Percentiles rank a stretch among this genome's conserved stretches.
Evolutionary conservation across 106 monocot species (phyloP).

Genomic region (Cymbidium sinense): DNA sequence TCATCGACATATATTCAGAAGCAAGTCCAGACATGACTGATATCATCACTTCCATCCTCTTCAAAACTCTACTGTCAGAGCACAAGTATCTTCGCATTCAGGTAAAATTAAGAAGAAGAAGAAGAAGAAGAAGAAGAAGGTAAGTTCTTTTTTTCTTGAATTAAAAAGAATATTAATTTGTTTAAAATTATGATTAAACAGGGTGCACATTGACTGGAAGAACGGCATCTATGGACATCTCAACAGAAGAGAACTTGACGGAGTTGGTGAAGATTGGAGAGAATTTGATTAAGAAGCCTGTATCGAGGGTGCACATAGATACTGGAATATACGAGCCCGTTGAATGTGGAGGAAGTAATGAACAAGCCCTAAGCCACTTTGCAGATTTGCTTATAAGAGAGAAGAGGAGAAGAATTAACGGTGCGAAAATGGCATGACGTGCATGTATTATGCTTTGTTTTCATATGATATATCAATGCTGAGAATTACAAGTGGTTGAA

Average conservation of each 20-base stretch:
- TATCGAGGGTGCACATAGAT: constrained; percentile 50
- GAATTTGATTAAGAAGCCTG: constrained; percentile 29
- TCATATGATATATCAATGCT: no score
- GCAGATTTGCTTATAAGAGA: constrained; percentile 35
- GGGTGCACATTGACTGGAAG: constrained; percentile 37
- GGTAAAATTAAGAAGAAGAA: constrained; percentile 21
- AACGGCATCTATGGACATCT: constrained; percentile 35
- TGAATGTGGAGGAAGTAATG: constrained; percentile 37
- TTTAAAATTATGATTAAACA: constrained; percentile 1
- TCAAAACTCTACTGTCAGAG: constrained; percentile 38
- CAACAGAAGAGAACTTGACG: constrained; percentile 41
- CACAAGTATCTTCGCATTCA: constrained; percentile 59
- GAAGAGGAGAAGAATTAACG: constrained; percentile 14
- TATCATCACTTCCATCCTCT: constrained; percentile 40
- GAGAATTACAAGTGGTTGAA: no score
- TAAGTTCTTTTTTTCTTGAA: not conserved
- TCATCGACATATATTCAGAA: constrained; percentile 50
- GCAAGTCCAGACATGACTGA: constrained; percentile 69
- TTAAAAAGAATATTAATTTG: not conserved
- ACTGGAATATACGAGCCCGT: constrained; percentile 29
- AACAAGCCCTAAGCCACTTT: constrained; percentile 24
- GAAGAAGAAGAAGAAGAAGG: no score
- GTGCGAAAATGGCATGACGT: no score
- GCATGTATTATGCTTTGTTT: no score
- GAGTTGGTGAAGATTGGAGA: constrained; percentile 36